Base-by-base conservation (phyloP, 257 asterid species). In the Parsonsia alboflavescens region DNA sequence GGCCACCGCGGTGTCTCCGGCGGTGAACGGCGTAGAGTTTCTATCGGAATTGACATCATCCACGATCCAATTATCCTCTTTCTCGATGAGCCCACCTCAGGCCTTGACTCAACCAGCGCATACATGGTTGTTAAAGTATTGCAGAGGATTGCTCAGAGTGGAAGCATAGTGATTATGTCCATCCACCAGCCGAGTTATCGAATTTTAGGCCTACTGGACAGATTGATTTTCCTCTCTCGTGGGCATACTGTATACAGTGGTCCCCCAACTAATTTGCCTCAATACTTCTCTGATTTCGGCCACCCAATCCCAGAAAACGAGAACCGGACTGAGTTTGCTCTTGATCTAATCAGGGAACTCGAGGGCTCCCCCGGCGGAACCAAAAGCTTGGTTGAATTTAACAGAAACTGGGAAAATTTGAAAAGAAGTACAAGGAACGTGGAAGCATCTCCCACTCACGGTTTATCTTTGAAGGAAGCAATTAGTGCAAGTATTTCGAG, bases 71-170 rank as follows among this genome's bases (percentile, higher is more conserved):
- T 85, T 19, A 64, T 85, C 0, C 73, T 83, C 7, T 85, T 85
- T 17, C 87, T 85, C 7, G 89, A 85, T 45, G 89, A 85, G 53
- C 87, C 89, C 11, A 85, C 89, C 0, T 83, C 89, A 3, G 87
- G 89, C 0, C 85, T 85, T 0, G 87, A 85, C 58, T 85, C 89
- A 24, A 85, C 89, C 7, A 83, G 87, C 52, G 89, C 89, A 0
- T 81, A 21, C 61, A 83, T 81, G 87, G 87, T 85, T 26, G 78
- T 85, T 28, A 85, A 81, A 52, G 87, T 85, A 13, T 79, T 85
- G 7, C 82, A 85, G 17, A 44, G 86, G 10, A 79, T 85, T 22
- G 89, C 89, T 2, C 84, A 81, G 16, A 85, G 86, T 7, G 89
- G 89, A 58, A 85, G 87, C 57, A 83, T 83, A 7, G 86, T 85